A percentile compares a stretch with the other conserved stretches of the same genome.
Evolutionary conservation across 2,329 filamentous ascomycete genomes (phyloP).

Genomic region (Sclerotinia minor): DNA sequence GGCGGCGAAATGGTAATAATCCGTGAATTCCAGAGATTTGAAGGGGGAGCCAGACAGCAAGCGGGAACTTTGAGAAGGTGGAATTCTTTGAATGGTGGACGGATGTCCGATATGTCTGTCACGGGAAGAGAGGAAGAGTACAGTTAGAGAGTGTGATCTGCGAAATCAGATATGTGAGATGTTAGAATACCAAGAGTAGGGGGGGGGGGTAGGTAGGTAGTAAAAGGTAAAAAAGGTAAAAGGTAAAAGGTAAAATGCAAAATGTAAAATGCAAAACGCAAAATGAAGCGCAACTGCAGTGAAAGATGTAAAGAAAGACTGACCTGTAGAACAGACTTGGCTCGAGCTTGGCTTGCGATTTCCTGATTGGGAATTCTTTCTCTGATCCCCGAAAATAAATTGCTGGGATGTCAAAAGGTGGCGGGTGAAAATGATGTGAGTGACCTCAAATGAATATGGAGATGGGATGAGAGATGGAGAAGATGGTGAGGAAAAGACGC

Average conservation of each 20-base stretch:
- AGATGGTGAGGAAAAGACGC: neutral
- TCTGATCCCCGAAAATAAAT: neutral
- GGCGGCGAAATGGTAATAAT: neutral
- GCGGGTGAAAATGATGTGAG: slow-evolving; percentile 15
- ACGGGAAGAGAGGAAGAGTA: neutral
- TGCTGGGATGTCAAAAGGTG: slow-evolving; percentile 13
- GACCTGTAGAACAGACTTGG: slow-evolving; percentile 10
- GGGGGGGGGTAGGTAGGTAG: too few relatives aligned
- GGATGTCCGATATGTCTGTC: neutral
- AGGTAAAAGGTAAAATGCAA: too few relatives aligned
- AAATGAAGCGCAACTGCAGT: neutral
- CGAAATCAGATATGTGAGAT: neutral
- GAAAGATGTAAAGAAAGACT: neutral
- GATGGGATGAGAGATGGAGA: slow-evolving; percentile 1
- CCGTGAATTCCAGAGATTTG: neutral
- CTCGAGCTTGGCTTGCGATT: slow-evolving; percentile 24
- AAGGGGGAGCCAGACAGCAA: neutral
- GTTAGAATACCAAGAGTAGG: too few relatives aligned
- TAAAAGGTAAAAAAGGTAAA: too few relatives aligned
- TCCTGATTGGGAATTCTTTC: slow-evolving; percentile 15
- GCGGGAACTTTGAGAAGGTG: neutral
- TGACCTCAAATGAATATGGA: neutral
- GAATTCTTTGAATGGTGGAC: neutral
- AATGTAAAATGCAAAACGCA: too few relatives aligned
- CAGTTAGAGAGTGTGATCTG: neutral